Conservation (phyloP, 352 stramenopile genomes). For the Phytophthora sp. region DNA sequence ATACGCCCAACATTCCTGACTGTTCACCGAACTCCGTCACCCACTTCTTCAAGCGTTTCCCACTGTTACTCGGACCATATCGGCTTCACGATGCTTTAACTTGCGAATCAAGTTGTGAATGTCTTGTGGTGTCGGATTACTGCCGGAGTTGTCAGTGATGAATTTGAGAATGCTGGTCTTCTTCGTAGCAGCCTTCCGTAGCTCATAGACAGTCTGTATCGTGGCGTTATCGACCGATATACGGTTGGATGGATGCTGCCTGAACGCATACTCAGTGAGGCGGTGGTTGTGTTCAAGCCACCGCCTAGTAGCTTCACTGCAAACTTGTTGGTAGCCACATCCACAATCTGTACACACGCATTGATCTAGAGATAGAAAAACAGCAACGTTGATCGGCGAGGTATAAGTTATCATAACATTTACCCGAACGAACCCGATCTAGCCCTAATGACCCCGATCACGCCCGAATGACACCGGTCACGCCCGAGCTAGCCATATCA, state of each 20-base stretch:
- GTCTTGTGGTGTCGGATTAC: background rate
- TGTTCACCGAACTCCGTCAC: no score
- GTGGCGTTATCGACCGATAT: background rate
- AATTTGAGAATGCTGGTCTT: slow-evolving; percentile 1
- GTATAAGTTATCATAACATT: background rate
- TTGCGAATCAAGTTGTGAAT: background rate
- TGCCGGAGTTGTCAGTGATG: background rate
- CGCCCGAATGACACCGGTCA: background rate
- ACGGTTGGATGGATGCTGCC: background rate
- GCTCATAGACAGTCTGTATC: background rate
- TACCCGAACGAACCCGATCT: no score
- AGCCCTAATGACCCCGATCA: background rate
- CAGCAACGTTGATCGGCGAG: background rate
- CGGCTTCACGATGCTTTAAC: background rate
- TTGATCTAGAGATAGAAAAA: background rate
- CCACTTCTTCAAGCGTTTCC: no score
- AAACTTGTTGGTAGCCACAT: background rate
- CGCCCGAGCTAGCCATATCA: no score
- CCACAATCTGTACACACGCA: background rate
- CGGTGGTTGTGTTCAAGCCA: background rate
- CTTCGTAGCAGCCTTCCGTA: background rate
- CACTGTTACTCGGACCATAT: background rate
- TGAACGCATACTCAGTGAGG: background rate
- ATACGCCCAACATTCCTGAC: no score
- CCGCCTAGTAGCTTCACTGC: background rate